These are phyloP conservation scores for Hygrocybe punicea DNA, from an alignment of 768 basidiomycete species.

Conservation along the genomic window DNA sequence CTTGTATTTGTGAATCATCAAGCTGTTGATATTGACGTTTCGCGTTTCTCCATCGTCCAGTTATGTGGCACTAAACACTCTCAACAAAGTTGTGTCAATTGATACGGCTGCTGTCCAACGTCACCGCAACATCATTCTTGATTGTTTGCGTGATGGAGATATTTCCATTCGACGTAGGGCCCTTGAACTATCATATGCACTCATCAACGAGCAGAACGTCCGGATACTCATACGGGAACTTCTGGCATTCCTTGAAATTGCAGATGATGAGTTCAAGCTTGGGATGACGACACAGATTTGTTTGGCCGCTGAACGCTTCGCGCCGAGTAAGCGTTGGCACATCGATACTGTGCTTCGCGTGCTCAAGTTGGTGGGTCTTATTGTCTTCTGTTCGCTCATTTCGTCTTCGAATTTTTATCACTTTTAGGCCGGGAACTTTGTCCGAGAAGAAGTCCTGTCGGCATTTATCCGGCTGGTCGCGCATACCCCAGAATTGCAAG, in stretches of 20 bases:
- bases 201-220: conserved; percentile 94
- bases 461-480: conserved; percentile 94
- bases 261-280: conserved; percentile 98
- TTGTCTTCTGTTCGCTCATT: not conserved
- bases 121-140: conserved; percentile 97
- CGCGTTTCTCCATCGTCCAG: conserved; percentile 40
- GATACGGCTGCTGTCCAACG: conserved; percentile 98
- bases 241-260: conserved; percentile 93
- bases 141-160: conserved; percentile 97
- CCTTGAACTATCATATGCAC: conserved; percentile 92
- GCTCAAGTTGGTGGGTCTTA: conserved; percentile 71
- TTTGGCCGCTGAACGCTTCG: conserved; percentile 91
- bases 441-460: conserved; percentile 92
- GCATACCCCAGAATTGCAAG: conserved; percentile 95
- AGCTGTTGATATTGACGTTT: not conserved
- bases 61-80: conserved; percentile 95
- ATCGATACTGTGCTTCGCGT: conserved; percentile 95
- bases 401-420: not conserved
- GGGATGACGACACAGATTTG: conserved; percentile 98
- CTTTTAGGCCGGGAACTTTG: conserved; percentile 90
- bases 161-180: conserved; percentile 97
- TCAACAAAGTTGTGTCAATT: conserved; percentile 97
- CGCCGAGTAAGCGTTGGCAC: conserved; percentile 98
- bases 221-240: conserved; percentile 89
- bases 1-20: not conserved